Evolutionary conservation across 1,284 basidiomycete species (phyloP), one percentile per base, ranked within the genome.

Genomic region (Xerocomus minutiporus): DNA sequence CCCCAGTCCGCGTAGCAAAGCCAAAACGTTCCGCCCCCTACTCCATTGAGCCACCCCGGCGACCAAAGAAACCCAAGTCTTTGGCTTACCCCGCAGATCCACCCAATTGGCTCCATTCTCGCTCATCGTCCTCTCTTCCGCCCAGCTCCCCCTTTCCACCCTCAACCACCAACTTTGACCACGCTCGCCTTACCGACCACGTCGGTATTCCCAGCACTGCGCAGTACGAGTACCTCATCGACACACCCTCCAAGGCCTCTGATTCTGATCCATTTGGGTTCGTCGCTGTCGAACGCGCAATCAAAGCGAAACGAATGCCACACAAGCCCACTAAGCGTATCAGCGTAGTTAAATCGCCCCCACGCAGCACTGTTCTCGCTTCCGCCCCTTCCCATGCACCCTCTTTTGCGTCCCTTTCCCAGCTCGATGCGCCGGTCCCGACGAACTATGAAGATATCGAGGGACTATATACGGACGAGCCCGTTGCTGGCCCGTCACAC

Each of bases 231-330:
- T 66, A 67, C 32, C 25, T 53, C 11, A 51, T 62, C 6, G 54
- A 46, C 25, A 56, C 62, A 1, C 60, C 68, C 9, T 56, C 58
- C 38, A 62, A 40, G 5, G 48, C 59, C 4, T 66, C 63, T 23
- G 68, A 68, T 36, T 65, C 69, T 0, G 76, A 78, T 39, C 77
- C 75, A 1, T 77, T 77, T 51, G 75, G 75, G 0, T 70, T 77
- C 26, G 57, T 75, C 17, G 75, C 72, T 8, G 67, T 71, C 1
- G 76, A 78, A 59, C 61, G 66, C 28, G 66, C 68, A 20, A 50
- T 76, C 44, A 75, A 72, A 41, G 57, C 57, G 2, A 68, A 59
- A 28, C 63, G 58, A 32, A 43, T 42, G 25, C 46, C 50, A 28
- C 57, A 11, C 31, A 59, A 51, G 44, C 47, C 61, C 15, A 9